Base-by-base conservation (phyloP, 306 rosid genomes). In the Hippophae gyantsensis region DNA sequence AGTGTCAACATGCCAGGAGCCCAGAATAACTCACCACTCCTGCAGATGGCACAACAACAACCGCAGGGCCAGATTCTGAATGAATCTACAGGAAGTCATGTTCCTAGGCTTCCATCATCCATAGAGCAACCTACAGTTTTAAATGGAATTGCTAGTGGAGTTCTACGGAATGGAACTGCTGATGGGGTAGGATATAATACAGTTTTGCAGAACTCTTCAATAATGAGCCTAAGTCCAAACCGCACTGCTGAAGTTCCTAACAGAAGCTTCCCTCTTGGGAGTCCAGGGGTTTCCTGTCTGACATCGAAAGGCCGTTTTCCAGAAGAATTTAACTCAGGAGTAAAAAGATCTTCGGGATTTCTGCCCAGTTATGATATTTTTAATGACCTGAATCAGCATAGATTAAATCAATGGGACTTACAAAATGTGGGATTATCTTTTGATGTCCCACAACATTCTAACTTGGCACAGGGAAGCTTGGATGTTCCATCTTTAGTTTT, bases 1-100 rank as follows among this genome's bases (percentile, higher is more conserved):
- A 51, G 58, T 74, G 58, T 79, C 83, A 87, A 80, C 58, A 70
- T 83, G 82, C 94, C 83, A 71, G 74, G 86, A 32, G 60, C 81
- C 45, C 94, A 82, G 62, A 79, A 76, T 56, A 78, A 62, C 73
- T 78, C 89, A 70, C 68, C 79, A 65, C 72, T 79, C 63, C 76
- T 87, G 82, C 95, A 84, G 81, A 78, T 86, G 72, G 64, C 80
- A 61, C 92, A 76, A 71, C 67, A 85, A 27, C 96, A 85, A 74
- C 69, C 92, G 58, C 74, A 92, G 69, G 84, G 84, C 52, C 96
- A 70, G 67, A 75, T 86, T 72, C 74, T 85, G 43, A 78, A 74
- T 49, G 95, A 83, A 69, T 65, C 74, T 64, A 42, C 72, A 2
- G 68, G 76, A 56, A 63, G 78, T 69, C 94, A 77, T 40, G 69